Evolutionary conservation across 345 rosid genomes (phyloP).

Genomic region (Geranium brycei): DNA sequence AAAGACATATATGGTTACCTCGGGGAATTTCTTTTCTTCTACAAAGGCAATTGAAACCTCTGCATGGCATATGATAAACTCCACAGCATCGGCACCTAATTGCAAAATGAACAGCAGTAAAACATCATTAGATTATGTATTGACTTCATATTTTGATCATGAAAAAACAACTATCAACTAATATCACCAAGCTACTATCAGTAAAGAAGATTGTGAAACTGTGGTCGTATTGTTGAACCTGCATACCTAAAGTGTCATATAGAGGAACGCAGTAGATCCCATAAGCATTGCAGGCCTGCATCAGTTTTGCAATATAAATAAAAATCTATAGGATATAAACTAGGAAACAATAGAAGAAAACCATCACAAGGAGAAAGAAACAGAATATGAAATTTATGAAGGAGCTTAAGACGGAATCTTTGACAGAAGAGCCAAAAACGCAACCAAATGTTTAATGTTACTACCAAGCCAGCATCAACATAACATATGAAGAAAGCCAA

Average conservation of each 20-base stretch:
- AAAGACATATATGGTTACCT: slow-evolving; percentile 34
- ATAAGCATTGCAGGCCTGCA: slow-evolving; percentile 98
- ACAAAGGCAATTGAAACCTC: slow-evolving; percentile 80
- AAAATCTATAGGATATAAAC: neutral
- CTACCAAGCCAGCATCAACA: neutral
- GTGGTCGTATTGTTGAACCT: slow-evolving; percentile 1
- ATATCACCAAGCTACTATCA: too few relatives aligned
- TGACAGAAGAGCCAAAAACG: neutral
- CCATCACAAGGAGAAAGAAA: neutral
- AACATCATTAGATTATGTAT: slow-evolving; percentile 7
- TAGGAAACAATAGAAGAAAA: slow-evolving; percentile 4
- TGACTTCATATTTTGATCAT: neutral
- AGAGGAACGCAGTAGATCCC: slow-evolving; percentile 92
- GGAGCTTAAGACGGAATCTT: neutral
- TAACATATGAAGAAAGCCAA: too few relatives aligned
- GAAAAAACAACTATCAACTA: neutral
- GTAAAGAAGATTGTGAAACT: too few relatives aligned
- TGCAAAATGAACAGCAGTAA: slow-evolving; percentile 6
- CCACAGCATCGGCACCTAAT: slow-evolving; percentile 87
- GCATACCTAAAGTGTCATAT: slow-evolving; percentile 89
- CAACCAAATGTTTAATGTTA: too few relatives aligned
- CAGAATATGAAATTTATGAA: neutral
- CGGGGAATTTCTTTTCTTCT: slow-evolving; percentile 77
- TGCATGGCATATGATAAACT: slow-evolving; percentile 75
- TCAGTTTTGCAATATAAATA: slow-evolving; percentile 12